Conservation (phyloP, 768 basidiomycete species). For the Amanita subjunquillea region DNA sequence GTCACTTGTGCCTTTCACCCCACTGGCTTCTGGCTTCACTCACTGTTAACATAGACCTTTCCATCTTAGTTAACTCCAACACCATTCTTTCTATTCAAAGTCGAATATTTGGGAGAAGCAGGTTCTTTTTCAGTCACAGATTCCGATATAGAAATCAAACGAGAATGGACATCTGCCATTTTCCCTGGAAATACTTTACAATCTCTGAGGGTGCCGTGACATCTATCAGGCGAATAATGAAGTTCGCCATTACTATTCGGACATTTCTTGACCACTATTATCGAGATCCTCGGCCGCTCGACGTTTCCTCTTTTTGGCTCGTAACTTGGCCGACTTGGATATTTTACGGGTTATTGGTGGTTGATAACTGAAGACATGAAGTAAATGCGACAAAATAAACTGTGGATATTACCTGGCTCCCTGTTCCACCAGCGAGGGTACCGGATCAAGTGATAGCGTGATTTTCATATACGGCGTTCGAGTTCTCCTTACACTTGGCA, state of each 20-base stretch:
- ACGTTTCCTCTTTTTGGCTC: conserved; percentile 32
- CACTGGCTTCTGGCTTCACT: too few species aligned
- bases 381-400: not conserved
- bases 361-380: conserved; percentile 38
- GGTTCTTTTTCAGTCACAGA: too few species aligned
- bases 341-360: conserved; percentile 39
- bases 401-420: conserved; percentile 39
- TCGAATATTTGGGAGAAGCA: too few species aligned
- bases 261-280: conserved; percentile 21
- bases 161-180: too few species aligned
- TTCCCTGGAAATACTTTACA: too few species aligned
- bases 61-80: too few species aligned
- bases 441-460: conserved; percentile 41
- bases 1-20: too few species aligned
- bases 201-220: too few species aligned
- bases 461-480: conserved; percentile 63
- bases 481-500: conserved; percentile 37
- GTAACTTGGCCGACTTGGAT: conserved; percentile 45
- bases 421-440: conserved; percentile 25
- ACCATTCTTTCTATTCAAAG: too few species aligned
- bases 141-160: too few species aligned
- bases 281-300: conserved; percentile 6
- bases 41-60: too few species aligned
- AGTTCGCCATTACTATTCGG: conserved; percentile 14
- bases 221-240: too few species aligned